Evolutionary conservation across 495 filamentous ascomycete species (phyloP).

Genomic region (Penicillium samsonianum): DNA sequence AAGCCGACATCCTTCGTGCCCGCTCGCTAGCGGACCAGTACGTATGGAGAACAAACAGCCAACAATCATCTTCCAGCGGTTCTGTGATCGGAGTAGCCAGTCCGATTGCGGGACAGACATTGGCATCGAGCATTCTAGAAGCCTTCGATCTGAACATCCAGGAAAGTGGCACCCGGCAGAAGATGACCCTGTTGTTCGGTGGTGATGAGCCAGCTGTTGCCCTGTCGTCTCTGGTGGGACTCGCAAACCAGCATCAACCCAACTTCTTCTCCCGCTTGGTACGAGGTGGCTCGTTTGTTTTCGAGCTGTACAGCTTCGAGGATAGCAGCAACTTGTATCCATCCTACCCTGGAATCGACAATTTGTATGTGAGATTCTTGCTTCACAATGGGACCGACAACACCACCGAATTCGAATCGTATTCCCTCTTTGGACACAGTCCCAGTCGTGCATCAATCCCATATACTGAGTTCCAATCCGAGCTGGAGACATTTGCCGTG

Average conservation of each 20-base stretch:
- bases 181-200: slow-evolving; percentile 68
- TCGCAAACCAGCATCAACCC: slow-evolving; percentile 48
- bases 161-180: slow-evolving; percentile 40
- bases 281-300: slow-evolving; percentile 66
- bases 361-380: slow-evolving; percentile 73
- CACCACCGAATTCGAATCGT: slow-evolving; percentile 13
- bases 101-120: slow-evolving; percentile 64
- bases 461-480: slow-evolving; percentile 61
- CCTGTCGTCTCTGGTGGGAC: slow-evolving; percentile 69
- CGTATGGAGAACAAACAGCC: slow-evolving; percentile 65
- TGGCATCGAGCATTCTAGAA: slow-evolving; percentile 62
- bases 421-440: slow-evolving; percentile 59
- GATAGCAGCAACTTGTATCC: slow-evolving; percentile 34
- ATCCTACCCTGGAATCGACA: slow-evolving; percentile 52
- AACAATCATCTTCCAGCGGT: slow-evolving; percentile 46
- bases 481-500: slow-evolving; percentile 64
- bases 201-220: slow-evolving; percentile 69
- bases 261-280: slow-evolving; percentile 72
- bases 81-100: slow-evolving; percentile 44
- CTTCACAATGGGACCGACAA: slow-evolving; percentile 74
- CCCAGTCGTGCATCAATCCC: slow-evolving; percentile 52
- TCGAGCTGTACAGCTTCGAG: slow-evolving; percentile 72
- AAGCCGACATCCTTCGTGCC: slow-evolving; percentile 55
- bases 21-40: slow-evolving; percentile 65
- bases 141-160: slow-evolving; percentile 55